A percentile compares a stretch with the other conserved stretches of the same genome.
phyloP scores from a whole-genome alignment of 129 eudicot genomes.

The Chrysanthemum seticuspe region DNA sequence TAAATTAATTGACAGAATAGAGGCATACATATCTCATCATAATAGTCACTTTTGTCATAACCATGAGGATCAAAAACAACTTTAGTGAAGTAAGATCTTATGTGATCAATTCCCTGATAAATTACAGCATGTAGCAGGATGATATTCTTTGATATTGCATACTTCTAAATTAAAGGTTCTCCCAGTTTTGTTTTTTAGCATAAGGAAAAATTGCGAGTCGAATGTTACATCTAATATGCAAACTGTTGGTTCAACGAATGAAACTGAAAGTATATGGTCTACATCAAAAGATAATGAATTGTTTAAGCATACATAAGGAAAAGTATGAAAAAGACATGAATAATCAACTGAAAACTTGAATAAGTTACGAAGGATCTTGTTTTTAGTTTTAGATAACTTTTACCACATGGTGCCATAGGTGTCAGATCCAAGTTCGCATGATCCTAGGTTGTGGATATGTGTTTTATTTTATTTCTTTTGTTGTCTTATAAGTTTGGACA shows the following conservation, averaged over 20 bases:
- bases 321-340: too few species aligned
- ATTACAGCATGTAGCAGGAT: slow-evolving; percentile 92
- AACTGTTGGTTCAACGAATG: not conserved
- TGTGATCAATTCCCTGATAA: slow-evolving; percentile 92
- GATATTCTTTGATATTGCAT: slow-evolving; percentile 87
- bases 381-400: too few species aligned
- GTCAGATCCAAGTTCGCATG: too few species aligned
- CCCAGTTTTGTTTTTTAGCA: slow-evolving; percentile 60
- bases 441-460: too few species aligned
- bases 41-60: slow-evolving; percentile 82
- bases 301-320: too few species aligned
- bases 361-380: too few species aligned
- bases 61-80: slow-evolving; percentile 97
- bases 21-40: slow-evolving; percentile 75
- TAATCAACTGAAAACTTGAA: too few species aligned
- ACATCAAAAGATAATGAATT: too few species aligned
- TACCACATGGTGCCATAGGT: too few species aligned
- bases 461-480: too few species aligned
- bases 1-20: not conserved
- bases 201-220: not conserved
- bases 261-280: too few species aligned
- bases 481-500: too few species aligned
- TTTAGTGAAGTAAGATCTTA: slow-evolving; percentile 86
- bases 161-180: slow-evolving; percentile 89
- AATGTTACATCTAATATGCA: not conserved